These are phyloP conservation scores for Acanthamoeba lenticulata DNA, from an alignment of 208 protist species.

Conservation along the genomic window DNA sequence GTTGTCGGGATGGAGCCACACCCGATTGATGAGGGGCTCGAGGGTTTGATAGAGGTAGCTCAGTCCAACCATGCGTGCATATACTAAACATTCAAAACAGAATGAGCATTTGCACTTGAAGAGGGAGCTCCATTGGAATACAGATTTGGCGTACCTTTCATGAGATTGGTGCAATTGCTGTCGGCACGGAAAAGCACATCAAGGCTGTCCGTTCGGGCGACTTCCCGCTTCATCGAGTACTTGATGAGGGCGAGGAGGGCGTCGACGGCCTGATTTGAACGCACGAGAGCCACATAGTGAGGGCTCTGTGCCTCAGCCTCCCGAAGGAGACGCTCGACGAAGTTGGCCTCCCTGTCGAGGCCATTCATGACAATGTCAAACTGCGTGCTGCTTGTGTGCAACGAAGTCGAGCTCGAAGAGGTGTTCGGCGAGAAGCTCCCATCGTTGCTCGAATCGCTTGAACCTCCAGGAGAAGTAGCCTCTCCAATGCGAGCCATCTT, in stretches of 20 bases:
- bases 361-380: background rate
- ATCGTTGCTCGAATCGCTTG: background rate
- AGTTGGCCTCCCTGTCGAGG: slow-evolving; percentile 26
- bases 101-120: background rate
- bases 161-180: slow-evolving; percentile 46
- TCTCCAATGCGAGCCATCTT: no score
- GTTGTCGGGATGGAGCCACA: slow-evolving; percentile 33
- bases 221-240: background rate
- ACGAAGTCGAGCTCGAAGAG: background rate
- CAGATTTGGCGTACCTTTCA: background rate
- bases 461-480: no score
- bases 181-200: slow-evolving; percentile 37
- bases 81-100: background rate
- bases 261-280: slow-evolving; percentile 6
- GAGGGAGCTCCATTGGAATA: background rate
- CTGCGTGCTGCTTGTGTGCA: background rate
- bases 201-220: background rate
- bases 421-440: background rate
- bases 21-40: slow-evolving; percentile 23
- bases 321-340: background rate
- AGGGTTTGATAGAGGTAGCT: slow-evolving; percentile 45
- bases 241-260: slow-evolving; percentile 7
- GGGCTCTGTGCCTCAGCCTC: slow-evolving; percentile 18
- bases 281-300: background rate
- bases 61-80: slow-evolving; percentile 26